Conservation (phyloP, 1,284 basidiomycete species). For the Mycena sp. region DNA sequence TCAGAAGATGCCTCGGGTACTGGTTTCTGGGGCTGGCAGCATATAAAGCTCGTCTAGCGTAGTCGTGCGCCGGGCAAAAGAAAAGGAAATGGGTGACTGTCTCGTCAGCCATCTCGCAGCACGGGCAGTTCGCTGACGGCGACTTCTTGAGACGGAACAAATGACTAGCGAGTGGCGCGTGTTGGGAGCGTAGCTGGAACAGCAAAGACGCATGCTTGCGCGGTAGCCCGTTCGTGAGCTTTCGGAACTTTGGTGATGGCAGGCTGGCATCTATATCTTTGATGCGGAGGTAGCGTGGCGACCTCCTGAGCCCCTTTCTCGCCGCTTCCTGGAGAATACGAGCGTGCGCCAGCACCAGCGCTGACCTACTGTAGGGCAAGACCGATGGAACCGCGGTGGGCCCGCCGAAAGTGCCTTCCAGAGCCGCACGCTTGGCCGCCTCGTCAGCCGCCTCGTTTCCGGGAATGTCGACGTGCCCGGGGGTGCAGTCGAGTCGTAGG, state of each 20-base stretch:
- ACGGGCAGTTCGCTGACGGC: neutral
- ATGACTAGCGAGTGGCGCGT: slow-evolving; percentile 4
- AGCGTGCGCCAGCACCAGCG: neutral
- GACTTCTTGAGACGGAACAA: neutral
- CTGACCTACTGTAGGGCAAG: slow-evolving; percentile 8
- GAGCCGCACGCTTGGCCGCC: slow-evolving; percentile 11
- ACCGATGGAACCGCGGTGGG: neutral
- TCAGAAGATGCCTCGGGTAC: neutral
- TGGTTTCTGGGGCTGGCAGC: neutral
- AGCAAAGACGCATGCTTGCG: slow-evolving; percentile 10
- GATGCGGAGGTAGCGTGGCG: neutral
- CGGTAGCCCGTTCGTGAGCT: neutral
- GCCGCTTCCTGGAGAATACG: neutral
- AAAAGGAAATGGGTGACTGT: slow-evolving; percentile 7
- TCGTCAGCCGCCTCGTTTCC: slow-evolving; percentile 15
- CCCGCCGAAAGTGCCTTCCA: neutral
- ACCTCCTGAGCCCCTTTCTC: neutral
- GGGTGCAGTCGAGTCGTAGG: slow-evolving; percentile 4
- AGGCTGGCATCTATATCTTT: neutral
- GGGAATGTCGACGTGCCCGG: slow-evolving; percentile 12
- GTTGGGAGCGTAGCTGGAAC: slow-evolving; percentile 11
- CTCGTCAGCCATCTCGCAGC: slow-evolving; percentile 4
- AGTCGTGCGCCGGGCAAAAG: neutral
- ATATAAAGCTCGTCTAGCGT: neutral
- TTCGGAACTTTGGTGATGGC: neutral